Evolutionary conservation across 805 yeast genomes (phyloP), one percentile per base, ranked within the genome.

Genomic region (Kockiozyma suomiensis): DNA sequence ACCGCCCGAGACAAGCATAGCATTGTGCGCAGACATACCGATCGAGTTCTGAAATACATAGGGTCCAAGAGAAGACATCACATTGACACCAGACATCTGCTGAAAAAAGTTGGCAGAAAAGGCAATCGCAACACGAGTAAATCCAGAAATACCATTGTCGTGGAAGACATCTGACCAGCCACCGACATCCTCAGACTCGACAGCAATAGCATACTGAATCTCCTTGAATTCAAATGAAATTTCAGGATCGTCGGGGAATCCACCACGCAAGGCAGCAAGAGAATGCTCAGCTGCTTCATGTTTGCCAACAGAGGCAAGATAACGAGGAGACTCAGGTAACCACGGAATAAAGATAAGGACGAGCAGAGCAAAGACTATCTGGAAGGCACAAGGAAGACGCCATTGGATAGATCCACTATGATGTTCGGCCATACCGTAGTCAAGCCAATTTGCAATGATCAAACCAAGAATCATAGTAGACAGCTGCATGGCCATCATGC

Each of bases 201-300:
- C 50, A 10, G 55, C 56, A 28, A 59, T 54, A 6, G 63, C 63
- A 33, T 55, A 54, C 47, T 41, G 32, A 35, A 59, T 56, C 37
- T 56, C 60, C 30, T 43, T 33, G 26, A 50, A 38, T 49, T 55
- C 63, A 19, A 35, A 50, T 15, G 40, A 50, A 17, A 48, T 37
- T 35, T 48, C 62, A 17, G 61, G 50, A 21, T 49, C 48, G 3
- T 54, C 60, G n/a, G 56, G 51, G 26, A 26, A 38, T 5, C 87
- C 86, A 84, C 76, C 82, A 91, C 66, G 97, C 78, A 0, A 97
- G 96, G 51, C 92, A 83, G 73, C 93, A 97, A 54, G 50, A 28
- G 33, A 58, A 50, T 50, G 46, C 40, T 17, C 56, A 43, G 92
- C 93, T 51, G 79, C 78, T n/a, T 81, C 85, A 52, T 81, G 68